These are phyloP conservation scores for Tardiomyces blankii DNA, from an alignment of 1,139 yeast species.

Conservation along the genomic window DNA sequence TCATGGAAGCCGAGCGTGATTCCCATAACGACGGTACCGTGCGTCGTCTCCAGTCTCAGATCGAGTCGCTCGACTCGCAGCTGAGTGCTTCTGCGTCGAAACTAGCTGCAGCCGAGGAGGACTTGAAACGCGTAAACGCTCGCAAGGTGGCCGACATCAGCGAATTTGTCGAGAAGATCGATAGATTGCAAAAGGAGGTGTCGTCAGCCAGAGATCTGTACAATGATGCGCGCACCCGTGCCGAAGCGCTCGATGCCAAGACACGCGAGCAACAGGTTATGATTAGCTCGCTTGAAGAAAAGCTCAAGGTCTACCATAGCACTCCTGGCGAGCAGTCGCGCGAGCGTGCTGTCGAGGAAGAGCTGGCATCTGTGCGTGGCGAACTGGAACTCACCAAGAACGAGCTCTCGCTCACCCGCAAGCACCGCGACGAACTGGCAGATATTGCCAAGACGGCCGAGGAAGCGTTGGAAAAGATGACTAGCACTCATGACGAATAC, in stretches of 20 bases:
- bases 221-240: neutral
- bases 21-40: conserved; percentile 40
- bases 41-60: conserved; percentile 38
- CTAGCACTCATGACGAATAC: conserved; percentile 33
- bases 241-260: conserved; percentile 21
- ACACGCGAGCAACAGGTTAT: conserved; percentile 27
- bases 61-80: conserved; percentile 43
- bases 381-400: conserved; percentile 34
- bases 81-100: conserved; percentile 34
- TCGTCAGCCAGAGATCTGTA: conserved; percentile 29
- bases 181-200: conserved; percentile 41
- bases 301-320: conserved; percentile 23
- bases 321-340: conserved; percentile 4
- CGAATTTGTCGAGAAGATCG: conserved; percentile 59
- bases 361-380: conserved; percentile 26
- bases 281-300: conserved; percentile 29
- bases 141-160: conserved; percentile 21
- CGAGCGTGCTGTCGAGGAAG: conserved; percentile 16
- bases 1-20: conserved; percentile 54
- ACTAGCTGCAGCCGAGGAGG: conserved; percentile 37
- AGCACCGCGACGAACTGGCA: conserved; percentile 40
- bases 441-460: conserved; percentile 40
- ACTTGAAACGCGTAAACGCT: conserved; percentile 13
- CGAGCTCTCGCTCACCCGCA: conserved; percentile 38
- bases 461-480: conserved; percentile 34